Evolutionary conservation across 768 basidiomycete genomes (phyloP), one percentile per base, ranked within the genome.

Genomic region (Fomitopsis serialis): DNA sequence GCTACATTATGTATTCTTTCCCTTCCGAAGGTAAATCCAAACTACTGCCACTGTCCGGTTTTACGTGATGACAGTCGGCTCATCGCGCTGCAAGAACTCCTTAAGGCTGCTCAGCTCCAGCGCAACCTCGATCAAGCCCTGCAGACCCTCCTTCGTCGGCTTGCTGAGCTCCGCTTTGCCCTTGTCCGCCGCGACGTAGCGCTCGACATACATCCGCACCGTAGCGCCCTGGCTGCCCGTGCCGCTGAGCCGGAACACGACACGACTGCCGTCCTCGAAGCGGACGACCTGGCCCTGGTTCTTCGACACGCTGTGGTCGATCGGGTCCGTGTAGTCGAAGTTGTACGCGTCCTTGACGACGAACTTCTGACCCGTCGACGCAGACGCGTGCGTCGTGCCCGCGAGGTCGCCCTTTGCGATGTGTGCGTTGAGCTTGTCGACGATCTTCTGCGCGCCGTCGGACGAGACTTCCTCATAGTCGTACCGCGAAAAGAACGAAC

Each of bases 241-340:
- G 53, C 97, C 97, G 57, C 91, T 94, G 50, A 99, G 76, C 54
- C 97, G 83, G 81, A 97, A 98, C 50, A 98, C 92, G 54, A 99
- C 89, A 35, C 97, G 80, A 44, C 88, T 91, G 7, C 96, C 97
- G 66, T 98, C 97, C 27, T 75, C 72, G 73, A 99, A 99, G 48
- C 80, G 80, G 66, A 98, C 85, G 67, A 95, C 88, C 61, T 98
- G 89, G 1, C 97, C 97, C 67, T 99, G 97, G 70, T 98, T 98
- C 72, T 85, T 85, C 59, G 90, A 92, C 57, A 98, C 80, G 43
- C 89, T 92, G 50, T 85, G 75, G 68, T 99, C 97, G 70, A 98
- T 98, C n/a, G 97, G 97, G 70, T 99, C 97, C 46, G 85, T 97
- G 80, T 99, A 99, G 66, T 88, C 82, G 68, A 99, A 99, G 78